These are phyloP conservation scores for Torulaspora globosa DNA, from an alignment of 1,139 yeast species.

Conservation along the genomic window DNA sequence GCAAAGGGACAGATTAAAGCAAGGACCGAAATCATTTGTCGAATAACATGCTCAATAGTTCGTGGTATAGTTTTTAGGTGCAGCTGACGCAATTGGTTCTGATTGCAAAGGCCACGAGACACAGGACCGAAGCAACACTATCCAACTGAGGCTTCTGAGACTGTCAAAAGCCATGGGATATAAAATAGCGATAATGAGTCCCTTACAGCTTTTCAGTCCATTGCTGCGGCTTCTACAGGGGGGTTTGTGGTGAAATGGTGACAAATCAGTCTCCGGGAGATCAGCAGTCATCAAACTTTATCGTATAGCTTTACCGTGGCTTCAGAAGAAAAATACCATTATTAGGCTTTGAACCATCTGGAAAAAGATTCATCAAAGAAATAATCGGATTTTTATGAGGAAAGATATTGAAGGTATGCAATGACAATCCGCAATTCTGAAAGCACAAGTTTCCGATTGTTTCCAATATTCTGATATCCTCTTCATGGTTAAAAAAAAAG, in stretches of 20 bases:
- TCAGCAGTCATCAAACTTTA: no score
- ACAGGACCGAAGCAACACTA: slow-evolving; percentile 10
- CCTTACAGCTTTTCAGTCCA: slow-evolving; percentile 16
- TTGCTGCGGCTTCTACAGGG: not conserved
- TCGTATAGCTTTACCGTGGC: no score
- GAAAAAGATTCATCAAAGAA: slow-evolving; percentile 18
- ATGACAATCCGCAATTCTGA: slow-evolving; percentile 30
- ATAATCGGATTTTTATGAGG: slow-evolving; percentile 23
- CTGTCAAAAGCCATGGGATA: slow-evolving; percentile 2
- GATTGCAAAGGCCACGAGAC: slow-evolving; percentile 12
- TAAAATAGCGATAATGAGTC: slow-evolving; percentile 13
- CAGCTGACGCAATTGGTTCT: slow-evolving; percentile 9
- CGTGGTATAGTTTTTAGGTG: slow-evolving; percentile 8
- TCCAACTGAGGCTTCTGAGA: slow-evolving; percentile 6
- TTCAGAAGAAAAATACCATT: no score
- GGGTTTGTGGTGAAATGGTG: slow-evolving; percentile 23
- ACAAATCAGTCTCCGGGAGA: slow-evolving; percentile 25
- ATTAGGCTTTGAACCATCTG: no score
- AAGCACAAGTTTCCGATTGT: slow-evolving; percentile 33
- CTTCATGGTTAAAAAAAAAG: slow-evolving; percentile 24
- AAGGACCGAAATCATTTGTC: no score
- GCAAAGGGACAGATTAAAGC: no score
- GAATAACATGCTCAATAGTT: no score
- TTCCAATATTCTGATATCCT: slow-evolving; percentile 22
- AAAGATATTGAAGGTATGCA: slow-evolving; percentile 34